Base-by-base conservation (phyloP, 192 early-diverging fungal species). In the Backusella sp. region DNA sequence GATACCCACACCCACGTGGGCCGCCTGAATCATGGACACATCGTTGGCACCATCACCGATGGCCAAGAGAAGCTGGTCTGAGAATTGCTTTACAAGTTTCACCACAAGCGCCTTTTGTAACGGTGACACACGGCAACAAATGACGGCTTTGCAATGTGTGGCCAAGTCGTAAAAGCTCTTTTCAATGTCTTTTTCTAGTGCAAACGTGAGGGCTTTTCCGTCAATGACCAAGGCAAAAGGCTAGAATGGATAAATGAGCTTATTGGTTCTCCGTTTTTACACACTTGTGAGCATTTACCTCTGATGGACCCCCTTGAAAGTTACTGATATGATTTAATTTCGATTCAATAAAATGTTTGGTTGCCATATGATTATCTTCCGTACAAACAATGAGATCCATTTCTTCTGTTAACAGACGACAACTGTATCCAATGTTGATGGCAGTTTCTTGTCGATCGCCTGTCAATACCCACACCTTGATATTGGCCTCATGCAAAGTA, bases 11-110 rank as follows among this genome's bases (percentile, higher is more conserved):
- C 97, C 97, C 8, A 97, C 96, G 73, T 97, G 96, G 7, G 96
- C 96, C 0, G 96, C 97, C 75, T 98, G 97, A 76, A 98, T 98
- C 97, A 98, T 98, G 32, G 91, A 91, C 5, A 98, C 95, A 80
- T 98, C 97, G 82, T 98, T 98, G 42, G 97, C 97, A 12, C 97
- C 97, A 77, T 98, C 97, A 59, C 97, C 97, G 80, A 98, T 98
- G 3, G 97, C 96, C 26, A 98, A 86, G 23, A 95, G 87, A 62
- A 98, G 92, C 28, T 92, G 89, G 73, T 92, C 91, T 21, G 90
- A 85, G 65, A 93, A 91, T 56, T 94, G 95, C 79, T 95, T 96
- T 30, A 98, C 97, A 41, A 97, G 84, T 84, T 96, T 96, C 35
- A 98, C 97, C 4, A 98, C 95, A 41, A 97, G 82, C 1, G 97